Evolutionary conservation across 2,329 filamentous ascomycete species (phyloP), one percentile per base, ranked within the genome.

Genomic region (Trichoderma breve): DNA sequence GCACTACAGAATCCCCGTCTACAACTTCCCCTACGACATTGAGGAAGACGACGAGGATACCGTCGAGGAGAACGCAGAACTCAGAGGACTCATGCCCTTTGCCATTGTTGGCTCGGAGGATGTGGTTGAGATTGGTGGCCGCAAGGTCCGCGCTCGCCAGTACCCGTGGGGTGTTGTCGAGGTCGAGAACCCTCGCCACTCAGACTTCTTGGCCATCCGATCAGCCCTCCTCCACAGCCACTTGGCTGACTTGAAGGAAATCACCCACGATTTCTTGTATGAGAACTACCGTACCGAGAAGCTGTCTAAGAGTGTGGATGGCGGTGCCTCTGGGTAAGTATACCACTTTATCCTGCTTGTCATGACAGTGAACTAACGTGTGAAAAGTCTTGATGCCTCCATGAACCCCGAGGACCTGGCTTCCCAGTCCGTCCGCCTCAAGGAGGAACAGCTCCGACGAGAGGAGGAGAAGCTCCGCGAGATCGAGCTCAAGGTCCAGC

Each of bases 271-370:
- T 84, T 99, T 99, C 91, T 87, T 99, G 75, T 99, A 99, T 86
- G 96, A 99, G 84, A 99, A 99, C 86, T 99, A 99, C 89, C 94
- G 96, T 94, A 99, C 96, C 80, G 96, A 99, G 93, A 98, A 98
- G 88, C 93, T 99, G 79, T 97, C 93, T 87, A 99, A 98, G 93
- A 98, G 94, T 82, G 96, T 99, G 78, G 95, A 98, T 81, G 93
- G 93, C 82, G 93, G 93, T 84, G 88, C 90, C 84, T 89, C 90
- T 89, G 90, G 90, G 94, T 97, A 93, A 78, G 94, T 94, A 73
- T 66, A 57, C 30, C 24, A 30, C n/a, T n/a, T 43, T 8, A n/a
- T 1, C 36, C 9, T 26, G 60, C 47, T 47, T 66, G 57, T 21
- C 67, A 55, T 70, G 24, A 28, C 64, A 62, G 73, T 81, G 84